Base-by-base conservation (phyloP, 2,329 filamentous ascomycete genomes). In the Penicillium olsonii region DNA sequence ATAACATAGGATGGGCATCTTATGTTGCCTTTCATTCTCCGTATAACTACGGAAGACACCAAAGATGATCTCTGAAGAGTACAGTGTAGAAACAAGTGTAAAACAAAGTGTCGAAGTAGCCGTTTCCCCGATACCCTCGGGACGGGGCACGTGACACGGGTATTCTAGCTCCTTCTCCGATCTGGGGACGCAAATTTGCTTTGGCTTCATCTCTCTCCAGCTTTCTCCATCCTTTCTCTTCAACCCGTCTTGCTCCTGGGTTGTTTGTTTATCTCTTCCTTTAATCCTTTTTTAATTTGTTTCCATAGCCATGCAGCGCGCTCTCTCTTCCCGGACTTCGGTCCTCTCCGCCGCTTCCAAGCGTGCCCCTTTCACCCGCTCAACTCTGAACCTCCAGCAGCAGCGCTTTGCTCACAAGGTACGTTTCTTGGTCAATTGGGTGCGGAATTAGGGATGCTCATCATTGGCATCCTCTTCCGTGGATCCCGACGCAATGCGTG, bases 391-490 rank as follows among this genome's bases (percentile, higher is more conserved):
- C 72, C 80, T 90, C 64, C 90, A 95, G 75, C 92, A 97, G 80
- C 84, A 95, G 75, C 85, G 94, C 72, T 99, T 95, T 74, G 90
- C 92, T 62, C 92, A 97, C 84, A 97, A 97, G 90, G 91, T 95
- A 81, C 42, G 79, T 48, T 34, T 15, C 7, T 26, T 35, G 33
- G 12, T 10, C 26, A 41, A 61, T 40, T 20, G 29, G 12, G 12
- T 14, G 40, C 24, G 15, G 34, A 40, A 34, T 17, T 43, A 17
- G 10, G 19, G 24, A 22, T 18, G 27, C 20, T 24, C 31, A 37
- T 34, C 9, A 11, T 47, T 47, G 42, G 38, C 37, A 50, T n/a
- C 31, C 48, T 37, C 17, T 53, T 56, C 61, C 52, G 59, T 55
- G 48, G 7, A 45, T 59, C 50, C 59, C 64, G 56, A 64, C 51